Evolutionary conservation across 257 asterid species (phyloP).

Genomic region (Marsdenia floribunda): DNA sequence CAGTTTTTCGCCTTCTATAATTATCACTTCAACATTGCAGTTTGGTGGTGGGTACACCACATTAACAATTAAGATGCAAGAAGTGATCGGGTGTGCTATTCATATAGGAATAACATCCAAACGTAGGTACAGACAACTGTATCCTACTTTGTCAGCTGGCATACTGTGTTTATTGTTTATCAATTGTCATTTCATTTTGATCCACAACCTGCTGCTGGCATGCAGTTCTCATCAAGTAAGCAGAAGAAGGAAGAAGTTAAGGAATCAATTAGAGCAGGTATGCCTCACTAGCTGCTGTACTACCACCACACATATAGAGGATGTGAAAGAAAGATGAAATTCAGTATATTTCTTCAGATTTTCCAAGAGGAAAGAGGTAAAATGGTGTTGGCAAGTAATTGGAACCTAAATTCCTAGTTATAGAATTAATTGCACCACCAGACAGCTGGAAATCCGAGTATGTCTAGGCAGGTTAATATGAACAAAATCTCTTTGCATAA

Average conservation of each 20-base stretch:
- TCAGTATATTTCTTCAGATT: not conserved
- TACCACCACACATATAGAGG: not conserved
- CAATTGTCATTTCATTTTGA: slow-evolving; percentile 5
- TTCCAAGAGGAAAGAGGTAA: not conserved
- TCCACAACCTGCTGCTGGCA: slow-evolving; percentile 1
- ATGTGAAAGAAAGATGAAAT: not conserved
- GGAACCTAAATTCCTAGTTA: not conserved
- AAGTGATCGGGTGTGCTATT: not conserved
- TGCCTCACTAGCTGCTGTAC: not conserved
- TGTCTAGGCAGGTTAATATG: not conserved
- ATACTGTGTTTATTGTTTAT: not conserved
- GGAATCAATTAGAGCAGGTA: not conserved
- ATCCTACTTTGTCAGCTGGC: slow-evolving; percentile 9
- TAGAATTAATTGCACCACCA: not conserved
- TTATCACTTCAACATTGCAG: not conserved
- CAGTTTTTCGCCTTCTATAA: not conserved
- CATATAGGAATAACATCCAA: not conserved
- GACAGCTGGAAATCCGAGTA: not conserved
- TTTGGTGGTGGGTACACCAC: not conserved
- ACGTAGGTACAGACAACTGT: not conserved
- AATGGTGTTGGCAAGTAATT: not conserved
- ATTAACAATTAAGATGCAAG: not conserved
- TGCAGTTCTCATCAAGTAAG: not conserved
- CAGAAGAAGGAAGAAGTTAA: not conserved
- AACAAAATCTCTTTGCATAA: not conserved